phyloP scores from a whole-genome alignment of 1,284 basidiomycete genomes.

The Ceratobasidium sp. region DNA sequence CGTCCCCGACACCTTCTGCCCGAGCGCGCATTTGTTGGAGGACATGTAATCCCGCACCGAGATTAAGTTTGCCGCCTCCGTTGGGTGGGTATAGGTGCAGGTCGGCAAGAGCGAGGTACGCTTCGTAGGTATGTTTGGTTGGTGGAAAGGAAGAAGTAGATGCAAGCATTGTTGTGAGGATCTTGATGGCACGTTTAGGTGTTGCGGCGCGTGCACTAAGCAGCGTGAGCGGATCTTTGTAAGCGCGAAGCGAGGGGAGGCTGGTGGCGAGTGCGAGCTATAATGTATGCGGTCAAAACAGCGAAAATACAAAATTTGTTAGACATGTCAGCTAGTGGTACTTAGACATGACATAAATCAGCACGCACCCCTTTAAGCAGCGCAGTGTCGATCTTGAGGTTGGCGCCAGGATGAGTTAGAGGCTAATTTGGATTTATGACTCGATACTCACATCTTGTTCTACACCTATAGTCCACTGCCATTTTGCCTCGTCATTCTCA shows the following conservation, averaged over 20 bases:
- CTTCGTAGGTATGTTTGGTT: slow-evolving; percentile 36
- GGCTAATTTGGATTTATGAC: neutral
- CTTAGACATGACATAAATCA: neutral
- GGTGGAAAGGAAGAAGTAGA: slow-evolving; percentile 14
- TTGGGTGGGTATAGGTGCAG: slow-evolving; percentile 15
- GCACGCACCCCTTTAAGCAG: slow-evolving; percentile 65
- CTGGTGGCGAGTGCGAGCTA: slow-evolving; percentile 68
- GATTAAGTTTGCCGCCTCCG: slow-evolving; percentile 16
- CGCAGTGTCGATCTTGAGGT: slow-evolving; percentile 66
- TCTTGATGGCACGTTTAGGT: slow-evolving; percentile 32
- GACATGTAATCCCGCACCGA: slow-evolving; percentile 29
- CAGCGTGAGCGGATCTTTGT: slow-evolving; percentile 32
- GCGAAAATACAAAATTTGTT: neutral
- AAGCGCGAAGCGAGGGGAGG: slow-evolving; percentile 31
- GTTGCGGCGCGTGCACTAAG: slow-evolving; percentile 38
- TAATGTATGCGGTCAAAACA: slow-evolving; percentile 44
- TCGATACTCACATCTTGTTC: slow-evolving; percentile 65
- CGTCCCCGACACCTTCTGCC: slow-evolving; percentile 10
- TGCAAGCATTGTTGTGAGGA: slow-evolving; percentile 18
- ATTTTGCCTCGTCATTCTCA: slow-evolving; percentile 58
- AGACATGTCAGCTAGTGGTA: neutral
- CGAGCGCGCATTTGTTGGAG: slow-evolving; percentile 30
- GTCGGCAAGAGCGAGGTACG: slow-evolving; percentile 38
- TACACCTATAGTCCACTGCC: slow-evolving; percentile 63
- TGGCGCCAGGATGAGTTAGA: neutral